Evolutionary conservation across 208 protist species (phyloP), one percentile per base, ranked within the genome.

Genomic region (Phytomonas serpens): DNA sequence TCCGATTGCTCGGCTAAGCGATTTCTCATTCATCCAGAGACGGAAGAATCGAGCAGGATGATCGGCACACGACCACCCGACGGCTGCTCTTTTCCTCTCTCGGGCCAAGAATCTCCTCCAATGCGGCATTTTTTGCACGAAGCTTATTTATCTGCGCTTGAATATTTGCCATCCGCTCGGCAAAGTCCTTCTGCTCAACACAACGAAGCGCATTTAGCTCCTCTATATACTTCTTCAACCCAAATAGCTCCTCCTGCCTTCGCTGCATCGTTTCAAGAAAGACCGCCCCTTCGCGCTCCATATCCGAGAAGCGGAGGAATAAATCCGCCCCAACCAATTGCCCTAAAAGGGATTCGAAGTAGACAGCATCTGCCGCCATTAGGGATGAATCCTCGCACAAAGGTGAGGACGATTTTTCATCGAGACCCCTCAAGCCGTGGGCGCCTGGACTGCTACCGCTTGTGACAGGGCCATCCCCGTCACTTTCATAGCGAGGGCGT

Each of bases 61-160:
- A 47, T 47, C 40, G 7, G 40, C 9, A 11, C 40, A 47, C 40
- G 9, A 47, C 16, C 40, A 10, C 40, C 40, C 3, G 40, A 23
- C 14, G 40, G 16, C 6, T 47, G 14, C 16, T 13, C 38, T 31
- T n/a, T 10, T 29, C 10, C 14, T 34, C 14, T 2, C n/a, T 68
- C 4, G 73, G n/a, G 16, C 38, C 27, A 19, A 90, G 23, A 42
- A 82, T 33, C 32, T 72, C 73, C 70, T 87, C 71, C 38, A 90
- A 65, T 14, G 85, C 79, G 0, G 9, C 32, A 38, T 86, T 77
- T 27, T 85, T 90, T 3, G 73, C 71, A 0, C 69, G 69, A 9
- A 75, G 68, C 61, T 77, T 73, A 13, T 11, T 0, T 14, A 70
- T 32, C 40, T 82, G 67, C 47, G 74, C n/a, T 40, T 72, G 27